Conservation (phyloP, 768 basidiomycete species). For the Boletus barrowsii region DNA sequence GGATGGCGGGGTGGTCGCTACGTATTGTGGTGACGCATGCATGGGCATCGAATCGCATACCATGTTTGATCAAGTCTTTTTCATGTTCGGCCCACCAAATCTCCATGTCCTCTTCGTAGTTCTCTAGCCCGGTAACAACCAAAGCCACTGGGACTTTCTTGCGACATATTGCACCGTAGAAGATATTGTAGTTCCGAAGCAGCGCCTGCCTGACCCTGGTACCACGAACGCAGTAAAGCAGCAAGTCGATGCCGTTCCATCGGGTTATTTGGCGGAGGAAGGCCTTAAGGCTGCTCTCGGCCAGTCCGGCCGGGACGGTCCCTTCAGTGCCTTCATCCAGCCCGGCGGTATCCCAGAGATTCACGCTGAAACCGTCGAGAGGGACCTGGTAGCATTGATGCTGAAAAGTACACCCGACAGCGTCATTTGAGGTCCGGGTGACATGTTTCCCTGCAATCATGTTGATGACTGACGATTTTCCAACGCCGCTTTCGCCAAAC, state of each 20-base stretch:
- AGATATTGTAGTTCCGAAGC: conserved; percentile 29
- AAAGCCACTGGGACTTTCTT: conserved; percentile 31
- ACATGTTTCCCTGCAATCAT: conserved; percentile 29
- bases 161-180: conserved; percentile 30
- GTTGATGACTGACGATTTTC: conserved; percentile 44
- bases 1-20: conserved; percentile 25
- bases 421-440: conserved; percentile 30
- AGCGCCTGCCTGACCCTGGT: conserved; percentile 26
- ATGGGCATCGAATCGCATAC: conserved; percentile 37
- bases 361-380: conserved; percentile 17
- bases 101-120: conserved; percentile 33
- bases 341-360: conserved; percentile 34
- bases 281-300: conserved; percentile 25
- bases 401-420: conserved; percentile 35
- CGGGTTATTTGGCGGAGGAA: conserved; percentile 33
- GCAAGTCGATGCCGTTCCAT: conserved; percentile 28
- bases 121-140: conserved; percentile 37
- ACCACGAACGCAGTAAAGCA: conserved; percentile 36
- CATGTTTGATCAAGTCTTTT: conserved; percentile 26
- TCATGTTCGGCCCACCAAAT: conserved; percentile 39
- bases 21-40: conserved; percentile 41
- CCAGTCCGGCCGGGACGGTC: conserved; percentile 23
- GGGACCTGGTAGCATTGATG: conserved; percentile 21
- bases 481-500: conserved; percentile 40
- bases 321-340: conserved; percentile 32